These are phyloP conservation scores for Candida nanaspora DNA, from an alignment of 805 yeast species.

Conservation along the genomic window DNA sequence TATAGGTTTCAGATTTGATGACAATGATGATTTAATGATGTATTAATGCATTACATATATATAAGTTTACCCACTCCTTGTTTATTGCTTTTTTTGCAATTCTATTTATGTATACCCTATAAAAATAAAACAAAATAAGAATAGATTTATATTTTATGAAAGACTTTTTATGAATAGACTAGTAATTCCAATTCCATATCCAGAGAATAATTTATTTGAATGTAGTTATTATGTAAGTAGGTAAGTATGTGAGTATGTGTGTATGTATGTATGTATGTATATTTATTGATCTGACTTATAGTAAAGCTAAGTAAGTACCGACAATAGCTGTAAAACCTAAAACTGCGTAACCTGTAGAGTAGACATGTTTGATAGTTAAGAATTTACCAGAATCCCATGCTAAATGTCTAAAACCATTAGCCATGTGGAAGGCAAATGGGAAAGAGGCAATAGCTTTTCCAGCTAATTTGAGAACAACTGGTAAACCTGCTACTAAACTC, in stretches of 20 bases:
- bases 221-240: neutral
- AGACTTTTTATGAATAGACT: too few species aligned
- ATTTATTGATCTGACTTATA: conserved; percentile 10
- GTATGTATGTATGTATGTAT: neutral
- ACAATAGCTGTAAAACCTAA: conserved; percentile 54
- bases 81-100: neutral
- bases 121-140: too few species aligned
- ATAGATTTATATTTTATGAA: too few species aligned
- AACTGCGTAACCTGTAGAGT: conserved; percentile 85
- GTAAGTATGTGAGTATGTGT: neutral
- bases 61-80: neutral
- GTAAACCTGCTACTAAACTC: conserved; percentile 52
- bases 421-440: conserved; percentile 83
- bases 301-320: conserved; percentile 52
- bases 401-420: conserved; percentile 88
- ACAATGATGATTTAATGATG: conserved; percentile 23
- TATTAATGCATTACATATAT: conserved; percentile 3
- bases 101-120: too few species aligned
- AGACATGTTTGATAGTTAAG: conserved; percentile 78
- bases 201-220: neutral
- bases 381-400: conserved; percentile 87
- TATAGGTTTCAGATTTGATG: conserved; percentile 16
- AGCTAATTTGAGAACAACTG: conserved; percentile 51
- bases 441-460: conserved; percentile 66
- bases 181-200: too few species aligned